These are phyloP conservation scores for Drechslerella coelobrocha DNA, from an alignment of 2,329 filamentous ascomycete genomes.

Conservation along the genomic window DNA sequence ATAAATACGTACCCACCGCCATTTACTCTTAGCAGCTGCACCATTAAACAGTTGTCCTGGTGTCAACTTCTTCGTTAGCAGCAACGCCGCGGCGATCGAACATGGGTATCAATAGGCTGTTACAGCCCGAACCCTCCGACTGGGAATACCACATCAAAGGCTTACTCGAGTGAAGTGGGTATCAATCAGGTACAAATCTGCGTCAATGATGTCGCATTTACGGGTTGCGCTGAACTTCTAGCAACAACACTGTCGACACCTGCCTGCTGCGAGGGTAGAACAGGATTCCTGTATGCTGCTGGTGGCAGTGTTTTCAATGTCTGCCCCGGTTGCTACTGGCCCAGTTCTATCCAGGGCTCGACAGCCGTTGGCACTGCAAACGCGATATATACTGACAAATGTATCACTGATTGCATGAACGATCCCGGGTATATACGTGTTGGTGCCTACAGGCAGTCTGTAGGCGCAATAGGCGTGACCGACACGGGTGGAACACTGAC, in stretches of 20 bases:
- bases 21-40: background rate
- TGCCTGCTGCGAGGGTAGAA: background rate
- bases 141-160: no score
- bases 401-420: background rate
- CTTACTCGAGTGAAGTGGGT: no score
- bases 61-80: background rate
- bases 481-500: background rate
- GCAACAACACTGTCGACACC: background rate
- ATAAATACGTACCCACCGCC: background rate
- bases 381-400: slow-evolving; percentile 3
- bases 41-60: background rate
- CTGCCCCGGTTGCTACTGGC: slow-evolving; percentile 6
- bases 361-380: background rate
- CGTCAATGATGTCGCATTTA: background rate
- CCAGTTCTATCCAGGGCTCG: background rate
- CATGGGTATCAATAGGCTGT: slow-evolving; percentile 5
- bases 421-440: background rate
- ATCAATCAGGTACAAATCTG: no score
- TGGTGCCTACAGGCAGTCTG: background rate
- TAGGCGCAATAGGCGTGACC: background rate
- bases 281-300: background rate
- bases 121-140: no score
- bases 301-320: slow-evolving; percentile 14
- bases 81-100: no score
- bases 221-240: background rate